Evolutionary conservation across 2,329 filamentous ascomycete genomes (phyloP).

Genomic region (Tolypocladium amazonense): DNA sequence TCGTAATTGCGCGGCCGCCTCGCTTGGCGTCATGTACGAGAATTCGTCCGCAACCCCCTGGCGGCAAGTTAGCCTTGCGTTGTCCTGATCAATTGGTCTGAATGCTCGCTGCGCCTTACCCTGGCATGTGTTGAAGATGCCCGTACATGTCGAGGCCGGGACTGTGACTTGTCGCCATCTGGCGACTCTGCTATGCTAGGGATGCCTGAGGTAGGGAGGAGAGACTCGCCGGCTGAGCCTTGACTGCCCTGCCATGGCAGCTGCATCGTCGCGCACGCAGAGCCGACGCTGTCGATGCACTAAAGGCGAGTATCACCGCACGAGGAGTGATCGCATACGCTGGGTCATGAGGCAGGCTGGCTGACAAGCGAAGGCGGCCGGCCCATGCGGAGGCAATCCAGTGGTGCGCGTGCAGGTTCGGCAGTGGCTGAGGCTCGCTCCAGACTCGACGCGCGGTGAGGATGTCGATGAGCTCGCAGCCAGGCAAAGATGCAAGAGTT

Average conservation of each 20-base stretch:
- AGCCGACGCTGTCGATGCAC: conserved; percentile 7
- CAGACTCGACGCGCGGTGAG: not conserved
- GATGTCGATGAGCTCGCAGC: not conserved
- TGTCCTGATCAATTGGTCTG: no score
- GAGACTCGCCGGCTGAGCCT: conserved; percentile 17
- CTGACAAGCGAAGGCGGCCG: not conserved
- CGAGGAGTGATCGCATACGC: conserved; percentile 9
- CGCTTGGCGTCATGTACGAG: conserved; percentile 60
- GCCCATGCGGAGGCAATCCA: not conserved
- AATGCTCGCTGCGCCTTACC: conserved; percentile 23
- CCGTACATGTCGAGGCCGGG: conserved; percentile 27
- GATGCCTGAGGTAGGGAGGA: conserved; percentile 23
- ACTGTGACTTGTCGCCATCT: conserved; percentile 14
- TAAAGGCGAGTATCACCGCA: conserved; percentile 6
- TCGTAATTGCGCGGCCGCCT: conserved; percentile 65
- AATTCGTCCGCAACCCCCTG: conserved; percentile 49
- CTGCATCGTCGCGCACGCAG: conserved; percentile 21
- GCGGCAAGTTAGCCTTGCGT: not conserved
- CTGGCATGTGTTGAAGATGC: conserved; percentile 46
- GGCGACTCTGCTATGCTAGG: conserved; percentile 20
- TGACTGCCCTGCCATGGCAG: conserved; percentile 24
- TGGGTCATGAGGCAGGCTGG: conserved; percentile 10
- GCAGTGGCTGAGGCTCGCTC: not conserved
- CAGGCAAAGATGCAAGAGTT: not conserved
- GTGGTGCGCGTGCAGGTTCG: not conserved